Conservation (phyloP, 305 asterid species). For the Petunia hybrid region DNA sequence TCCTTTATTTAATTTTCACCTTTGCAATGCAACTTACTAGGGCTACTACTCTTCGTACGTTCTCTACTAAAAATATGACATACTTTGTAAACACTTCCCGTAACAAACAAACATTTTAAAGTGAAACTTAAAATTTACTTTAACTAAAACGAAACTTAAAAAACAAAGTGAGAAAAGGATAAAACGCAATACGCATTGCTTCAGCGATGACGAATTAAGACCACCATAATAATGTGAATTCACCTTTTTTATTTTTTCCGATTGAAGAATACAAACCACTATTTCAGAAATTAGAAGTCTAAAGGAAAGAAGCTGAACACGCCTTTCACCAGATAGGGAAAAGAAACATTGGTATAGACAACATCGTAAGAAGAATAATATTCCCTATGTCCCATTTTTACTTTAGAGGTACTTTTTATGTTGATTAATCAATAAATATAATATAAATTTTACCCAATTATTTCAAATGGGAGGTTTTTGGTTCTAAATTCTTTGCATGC, state of each 20-base stretch:
- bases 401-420: too few species aligned
- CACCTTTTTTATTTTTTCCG: neutral
- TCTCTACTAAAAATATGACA: neutral
- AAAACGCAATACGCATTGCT: too few species aligned
- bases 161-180: neutral
- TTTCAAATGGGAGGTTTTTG: too few species aligned
- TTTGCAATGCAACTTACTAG: neutral
- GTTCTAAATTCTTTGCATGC: too few species aligned
- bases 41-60: neutral
- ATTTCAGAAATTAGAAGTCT: neutral
- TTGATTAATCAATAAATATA: too few species aligned
- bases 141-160: too few species aligned
- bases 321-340: slow-evolving; percentile 15
- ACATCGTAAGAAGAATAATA: too few species aligned
- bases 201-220: too few species aligned
- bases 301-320: slow-evolving; percentile 1
- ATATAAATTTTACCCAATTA: too few species aligned
- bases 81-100: neutral
- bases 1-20: neutral
- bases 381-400: too few species aligned
- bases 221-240: neutral
- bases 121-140: neutral
- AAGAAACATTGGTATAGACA: slow-evolving; percentile 55
- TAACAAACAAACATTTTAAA: neutral
- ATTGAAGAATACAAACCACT: neutral